A percentile compares a stretch with the other conserved stretches of the same genome.
phyloP scores from a whole-genome alignment of 2,329 filamentous ascomycete genomes.

The Ascochyta koolunga region DNA sequence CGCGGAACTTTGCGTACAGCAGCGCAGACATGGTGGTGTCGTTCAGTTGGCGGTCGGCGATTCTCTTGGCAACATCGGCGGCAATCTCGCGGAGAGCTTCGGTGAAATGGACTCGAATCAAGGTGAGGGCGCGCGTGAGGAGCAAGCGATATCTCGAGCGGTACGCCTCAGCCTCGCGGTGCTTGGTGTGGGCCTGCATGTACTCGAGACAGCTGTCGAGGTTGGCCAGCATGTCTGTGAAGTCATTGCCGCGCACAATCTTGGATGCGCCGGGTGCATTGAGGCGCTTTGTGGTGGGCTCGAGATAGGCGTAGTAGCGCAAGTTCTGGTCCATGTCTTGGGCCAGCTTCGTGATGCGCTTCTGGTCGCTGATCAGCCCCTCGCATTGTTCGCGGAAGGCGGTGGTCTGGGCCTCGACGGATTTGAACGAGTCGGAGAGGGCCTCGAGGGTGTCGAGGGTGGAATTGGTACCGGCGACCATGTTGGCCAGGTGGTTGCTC shows the following conservation, averaged over 20 bases:
- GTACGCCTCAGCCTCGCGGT: conserved; percentile 87
- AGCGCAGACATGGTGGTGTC: conserved; percentile 75
- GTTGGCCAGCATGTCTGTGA: conserved; percentile 85
- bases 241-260: conserved; percentile 81
- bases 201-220: conserved; percentile 91
- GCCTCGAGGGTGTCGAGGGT: conserved; percentile 77
- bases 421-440: conserved; percentile 83
- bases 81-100: conserved; percentile 67
- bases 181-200: conserved; percentile 83
- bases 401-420: conserved; percentile 89
- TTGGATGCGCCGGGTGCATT: conserved; percentile 91
- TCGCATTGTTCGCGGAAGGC: conserved; percentile 93
- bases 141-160: conserved; percentile 85
- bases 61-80: conserved; percentile 66
- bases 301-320: conserved; percentile 93
- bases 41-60: conserved; percentile 70
- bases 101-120: conserved; percentile 71
- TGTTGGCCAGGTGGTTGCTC: conserved; percentile 78
- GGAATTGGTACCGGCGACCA: conserved; percentile 77
- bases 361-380: conserved; percentile 81
- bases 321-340: conserved; percentile 86
- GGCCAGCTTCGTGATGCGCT: conserved; percentile 76
- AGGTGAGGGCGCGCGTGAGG: conserved; percentile 70
- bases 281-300: conserved; percentile 84
- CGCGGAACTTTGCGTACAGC: conserved; percentile 73